Conservation (phyloP, 2,329 filamentous ascomycete genomes). For the Zymoseptoria pseudotritici region DNA sequence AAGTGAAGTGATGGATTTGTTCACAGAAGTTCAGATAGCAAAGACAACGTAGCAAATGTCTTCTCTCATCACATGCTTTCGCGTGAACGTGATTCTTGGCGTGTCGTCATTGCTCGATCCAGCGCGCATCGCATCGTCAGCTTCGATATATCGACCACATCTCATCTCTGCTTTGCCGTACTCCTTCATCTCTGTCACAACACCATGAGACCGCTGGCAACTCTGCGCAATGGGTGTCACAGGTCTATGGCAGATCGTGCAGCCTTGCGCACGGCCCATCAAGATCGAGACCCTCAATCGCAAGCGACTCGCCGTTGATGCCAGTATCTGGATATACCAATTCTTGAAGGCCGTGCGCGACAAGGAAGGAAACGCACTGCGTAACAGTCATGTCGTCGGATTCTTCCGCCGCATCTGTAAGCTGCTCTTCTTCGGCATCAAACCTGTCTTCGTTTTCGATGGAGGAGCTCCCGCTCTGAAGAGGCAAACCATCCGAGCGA, state of each 20-base stretch:
- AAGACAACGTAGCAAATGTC: too few relatives aligned
- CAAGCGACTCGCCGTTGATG: conserved; percentile 92
- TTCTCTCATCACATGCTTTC: too few relatives aligned
- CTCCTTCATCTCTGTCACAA: neutral
- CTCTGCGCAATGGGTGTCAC: conserved; percentile 76
- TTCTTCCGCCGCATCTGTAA: conserved; percentile 99
- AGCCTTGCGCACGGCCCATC: conserved; percentile 89
- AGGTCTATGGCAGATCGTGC: conserved; percentile 91
- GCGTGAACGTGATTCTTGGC: too few relatives aligned
- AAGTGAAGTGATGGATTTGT: too few relatives aligned
- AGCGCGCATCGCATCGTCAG: neutral
- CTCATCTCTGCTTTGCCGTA: neutral
- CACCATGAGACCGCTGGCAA: neutral
- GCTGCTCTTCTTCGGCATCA: conserved; percentile 90
- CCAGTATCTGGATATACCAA: conserved; percentile 99
- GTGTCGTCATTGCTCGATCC: too few relatives aligned
- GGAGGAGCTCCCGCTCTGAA: conserved; percentile 88
- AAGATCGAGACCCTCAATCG: conserved; percentile 94
- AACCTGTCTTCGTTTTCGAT: conserved; percentile 96
- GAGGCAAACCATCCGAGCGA: conserved; percentile 74
- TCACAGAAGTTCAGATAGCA: too few relatives aligned
- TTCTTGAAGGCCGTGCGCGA: conserved; percentile 98
- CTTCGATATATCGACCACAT: neutral
- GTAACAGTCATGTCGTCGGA: conserved; percentile 91
- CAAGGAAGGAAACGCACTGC: conserved; percentile 93